These are phyloP conservation scores for Desmodesmus armatus DNA, from an alignment of 139 green algal genomes.

Conservation along the genomic window DNA sequence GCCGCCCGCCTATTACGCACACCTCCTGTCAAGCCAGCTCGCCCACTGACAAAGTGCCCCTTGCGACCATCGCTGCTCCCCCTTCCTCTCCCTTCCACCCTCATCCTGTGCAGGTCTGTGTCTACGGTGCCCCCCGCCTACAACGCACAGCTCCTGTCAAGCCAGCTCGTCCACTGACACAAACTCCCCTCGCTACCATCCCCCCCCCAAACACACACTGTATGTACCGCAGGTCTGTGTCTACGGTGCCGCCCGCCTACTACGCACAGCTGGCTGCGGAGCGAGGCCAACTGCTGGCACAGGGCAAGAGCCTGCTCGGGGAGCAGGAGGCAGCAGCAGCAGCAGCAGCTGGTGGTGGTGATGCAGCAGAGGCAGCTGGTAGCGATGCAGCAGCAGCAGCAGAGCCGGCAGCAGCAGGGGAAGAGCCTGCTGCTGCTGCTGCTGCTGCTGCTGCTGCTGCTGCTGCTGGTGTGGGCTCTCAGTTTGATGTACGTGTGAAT, in stretches of 20 bases:
- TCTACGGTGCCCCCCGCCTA: too few relatives aligned
- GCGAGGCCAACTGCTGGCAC: constrained; percentile 38
- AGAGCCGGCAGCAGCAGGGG: background rate
- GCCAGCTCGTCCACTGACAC: too few relatives aligned
- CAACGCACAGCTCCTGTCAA: too few relatives aligned
- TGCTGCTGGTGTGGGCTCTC: background rate
- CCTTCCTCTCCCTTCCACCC: too few relatives aligned
- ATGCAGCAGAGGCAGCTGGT: background rate
- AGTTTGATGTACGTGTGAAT: constrained; percentile 31
- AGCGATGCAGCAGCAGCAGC: background rate
- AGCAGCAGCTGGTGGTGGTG: constrained; percentile 3
- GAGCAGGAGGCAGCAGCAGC: background rate
- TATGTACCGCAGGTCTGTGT: constrained; percentile 60
- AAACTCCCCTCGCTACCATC: too few relatives aligned
- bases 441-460: background rate
- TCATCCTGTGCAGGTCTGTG: too few relatives aligned
- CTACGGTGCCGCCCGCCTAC: constrained; percentile 71
- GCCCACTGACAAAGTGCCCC: too few relatives aligned
- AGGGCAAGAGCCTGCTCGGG: too few relatives aligned
- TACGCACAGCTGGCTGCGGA: constrained; percentile 83
- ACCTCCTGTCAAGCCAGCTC: too few relatives aligned
- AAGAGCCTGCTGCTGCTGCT: background rate
- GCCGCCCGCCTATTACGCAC: too few relatives aligned
- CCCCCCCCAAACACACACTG: too few relatives aligned
- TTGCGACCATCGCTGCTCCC: too few relatives aligned